These are phyloP conservation scores for Candida khao-thaluensis DNA, from an alignment of 805 yeast genomes.

Conservation along the genomic window DNA sequence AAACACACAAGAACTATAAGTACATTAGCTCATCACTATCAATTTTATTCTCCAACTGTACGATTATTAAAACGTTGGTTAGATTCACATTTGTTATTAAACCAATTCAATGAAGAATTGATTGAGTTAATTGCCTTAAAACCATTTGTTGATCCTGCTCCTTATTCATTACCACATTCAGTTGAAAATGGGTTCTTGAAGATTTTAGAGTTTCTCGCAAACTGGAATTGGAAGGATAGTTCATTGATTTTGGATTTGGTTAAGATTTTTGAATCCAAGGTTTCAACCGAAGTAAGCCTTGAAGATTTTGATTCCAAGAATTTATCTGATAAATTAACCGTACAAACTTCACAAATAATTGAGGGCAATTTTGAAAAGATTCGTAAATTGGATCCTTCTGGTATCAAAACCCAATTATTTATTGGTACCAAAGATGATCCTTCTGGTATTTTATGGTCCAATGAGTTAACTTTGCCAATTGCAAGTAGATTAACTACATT, in stretches of 20 bases:
- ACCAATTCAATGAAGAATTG: conserved; percentile 74
- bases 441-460: conserved; percentile 84
- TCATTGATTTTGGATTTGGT: conserved; percentile 79
- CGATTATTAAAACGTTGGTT: conserved; percentile 89
- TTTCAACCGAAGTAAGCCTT: not conserved
- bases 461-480: conserved; percentile 62
- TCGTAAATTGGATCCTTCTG: conserved; percentile 78
- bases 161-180: conserved; percentile 79
- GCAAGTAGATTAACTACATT: conserved; percentile 87
- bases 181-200: conserved; percentile 80
- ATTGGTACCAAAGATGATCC: conserved; percentile 81
- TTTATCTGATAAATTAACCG: conserved; percentile 59
- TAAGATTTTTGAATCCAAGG: conserved; percentile 26
- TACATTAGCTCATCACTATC: conserved; percentile 67
- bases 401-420: conserved; percentile 74
- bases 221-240: conserved; percentile 94
- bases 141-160: conserved; percentile 83
- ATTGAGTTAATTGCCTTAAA: conserved; percentile 80
- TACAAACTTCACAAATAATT: conserved; percentile 60
- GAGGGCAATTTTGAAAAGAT: conserved; percentile 63
- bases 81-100: conserved; percentile 71
- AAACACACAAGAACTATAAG: conserved; percentile 81
- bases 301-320: conserved; percentile 36
- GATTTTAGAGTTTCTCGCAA: conserved; percentile 63
- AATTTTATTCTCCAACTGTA: conserved; percentile 73